Evolutionary conservation across 805 yeast genomes (phyloP).

Genomic region (Nakazawaea siamensis): DNA sequence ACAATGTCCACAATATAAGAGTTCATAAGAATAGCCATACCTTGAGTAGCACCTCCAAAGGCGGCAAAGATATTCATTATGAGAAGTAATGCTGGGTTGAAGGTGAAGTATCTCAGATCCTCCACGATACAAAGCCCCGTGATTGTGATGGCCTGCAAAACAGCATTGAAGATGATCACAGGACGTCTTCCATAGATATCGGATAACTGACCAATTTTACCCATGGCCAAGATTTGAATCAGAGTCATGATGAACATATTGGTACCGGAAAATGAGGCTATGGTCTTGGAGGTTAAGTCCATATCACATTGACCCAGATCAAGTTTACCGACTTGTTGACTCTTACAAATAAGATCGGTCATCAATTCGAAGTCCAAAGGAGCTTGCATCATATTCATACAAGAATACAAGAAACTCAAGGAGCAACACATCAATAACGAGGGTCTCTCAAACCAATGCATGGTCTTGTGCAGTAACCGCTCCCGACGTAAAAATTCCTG

Average conservation of each 20-base stretch:
- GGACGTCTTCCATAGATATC: constrained; percentile 58
- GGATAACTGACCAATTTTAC: constrained; percentile 54
- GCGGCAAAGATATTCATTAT: too few relatives aligned
- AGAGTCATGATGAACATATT: constrained; percentile 35
- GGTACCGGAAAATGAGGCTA: too few relatives aligned
- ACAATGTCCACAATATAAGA: constrained; percentile 72
- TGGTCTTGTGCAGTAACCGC: constrained; percentile 29
- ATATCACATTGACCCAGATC: constrained; percentile 38
- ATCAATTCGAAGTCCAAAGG: constrained; percentile 6
- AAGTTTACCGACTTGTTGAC: constrained; percentile 17
- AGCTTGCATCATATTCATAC: constrained; percentile 2
- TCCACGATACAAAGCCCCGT: constrained; percentile 9
- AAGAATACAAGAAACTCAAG: constrained; percentile 5
- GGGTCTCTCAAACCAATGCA: constrained; percentile 45
- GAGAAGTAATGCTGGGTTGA: constrained; percentile 36
- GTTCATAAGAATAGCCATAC: constrained; percentile 49
- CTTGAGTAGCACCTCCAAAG: constrained; percentile 55
- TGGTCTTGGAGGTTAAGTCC: constrained; percentile 35
- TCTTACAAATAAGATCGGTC: constrained; percentile 5
- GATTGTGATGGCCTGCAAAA: constrained; percentile 12
- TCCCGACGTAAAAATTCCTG: constrained; percentile 44
- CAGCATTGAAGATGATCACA: constrained; percentile 26
- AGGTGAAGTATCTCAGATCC: constrained; percentile 14
- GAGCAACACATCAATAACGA: constrained; percentile 31
- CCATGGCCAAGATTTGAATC: constrained; percentile 40